Conservation (phyloP, 148 eudicot species). For the Rhododendron simsii region DNA sequence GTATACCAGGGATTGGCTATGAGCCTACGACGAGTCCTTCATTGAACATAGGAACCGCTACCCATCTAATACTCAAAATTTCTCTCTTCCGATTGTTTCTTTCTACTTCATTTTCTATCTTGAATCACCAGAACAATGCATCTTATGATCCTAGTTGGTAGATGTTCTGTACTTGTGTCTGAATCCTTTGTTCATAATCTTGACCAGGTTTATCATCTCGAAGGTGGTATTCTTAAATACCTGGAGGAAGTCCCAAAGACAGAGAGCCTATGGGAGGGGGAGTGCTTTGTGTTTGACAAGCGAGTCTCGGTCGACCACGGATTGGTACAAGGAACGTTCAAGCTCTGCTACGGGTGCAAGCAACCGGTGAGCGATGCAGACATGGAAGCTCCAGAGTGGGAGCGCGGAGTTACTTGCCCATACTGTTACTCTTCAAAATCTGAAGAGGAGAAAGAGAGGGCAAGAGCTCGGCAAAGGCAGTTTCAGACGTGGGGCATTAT, state of each 20-base stretch:
- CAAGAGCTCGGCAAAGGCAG: slow-evolving; percentile 92
- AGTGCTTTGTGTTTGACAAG: slow-evolving; percentile 97
- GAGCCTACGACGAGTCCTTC: background rate
- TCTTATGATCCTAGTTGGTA: background rate
- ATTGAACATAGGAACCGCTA: background rate
- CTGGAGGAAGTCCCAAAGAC: slow-evolving; percentile 81
- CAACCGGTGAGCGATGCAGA: slow-evolving; percentile 97
- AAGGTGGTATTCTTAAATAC: slow-evolving; percentile 89
- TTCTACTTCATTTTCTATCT: background rate
- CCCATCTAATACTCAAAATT: background rate
- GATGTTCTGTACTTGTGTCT: background rate
- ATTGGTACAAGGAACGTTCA: slow-evolving; percentile 72
- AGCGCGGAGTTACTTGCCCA: slow-evolving; percentile 74
- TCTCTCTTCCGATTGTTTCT: background rate
- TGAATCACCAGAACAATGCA: background rate
- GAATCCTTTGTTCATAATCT: background rate
- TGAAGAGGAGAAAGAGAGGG: slow-evolving; percentile 91
- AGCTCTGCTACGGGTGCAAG: slow-evolving; percentile 98
- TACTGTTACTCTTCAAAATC: slow-evolving; percentile 76
- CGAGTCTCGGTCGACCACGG: slow-evolving; percentile 96
- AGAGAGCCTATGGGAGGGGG: slow-evolving; percentile 92
- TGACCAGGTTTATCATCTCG: slow-evolving; percentile 80
- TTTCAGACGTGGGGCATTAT: slow-evolving; percentile 84
- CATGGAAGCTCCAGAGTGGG: slow-evolving; percentile 85
- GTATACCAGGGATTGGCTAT: background rate